These are phyloP conservation scores for Speleostelium caveatum DNA, from an alignment of 78 protist genomes.

Conservation along the genomic window DNA sequence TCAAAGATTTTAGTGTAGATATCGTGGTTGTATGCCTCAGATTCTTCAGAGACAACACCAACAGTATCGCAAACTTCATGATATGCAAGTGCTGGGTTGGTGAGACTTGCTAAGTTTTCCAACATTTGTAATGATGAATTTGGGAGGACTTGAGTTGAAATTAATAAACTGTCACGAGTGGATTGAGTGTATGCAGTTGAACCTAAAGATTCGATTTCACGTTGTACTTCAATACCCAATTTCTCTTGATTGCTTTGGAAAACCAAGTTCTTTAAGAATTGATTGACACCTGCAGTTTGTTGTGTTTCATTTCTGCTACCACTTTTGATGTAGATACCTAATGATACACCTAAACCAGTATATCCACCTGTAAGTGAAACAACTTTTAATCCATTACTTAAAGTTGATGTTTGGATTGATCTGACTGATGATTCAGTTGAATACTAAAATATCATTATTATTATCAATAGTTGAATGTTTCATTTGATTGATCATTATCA, in stretches of 20 bases:
- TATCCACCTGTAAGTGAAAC: constrained; percentile 71
- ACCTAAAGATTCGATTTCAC: constrained; percentile 53
- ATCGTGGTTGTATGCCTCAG: constrained; percentile 52
- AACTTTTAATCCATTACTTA: constrained; percentile 70
- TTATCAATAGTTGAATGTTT: too few relatives aligned
- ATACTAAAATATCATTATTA: background rate
- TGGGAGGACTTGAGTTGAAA: constrained; percentile 53
- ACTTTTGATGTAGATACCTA: constrained; percentile 60
- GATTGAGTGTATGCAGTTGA: constrained; percentile 58
- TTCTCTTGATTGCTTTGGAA: constrained; percentile 42
- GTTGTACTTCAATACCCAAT: constrained; percentile 50
- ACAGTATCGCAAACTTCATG: constrained; percentile 70
- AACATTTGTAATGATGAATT: constrained; percentile 42
- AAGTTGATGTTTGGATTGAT: constrained; percentile 46
- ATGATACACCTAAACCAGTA: constrained; percentile 66
- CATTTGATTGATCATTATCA: too few relatives aligned
- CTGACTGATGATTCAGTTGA: background rate
- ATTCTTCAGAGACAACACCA: constrained; percentile 3
- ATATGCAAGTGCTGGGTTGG: constrained; percentile 68
- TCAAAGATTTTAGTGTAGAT: constrained; percentile 25
- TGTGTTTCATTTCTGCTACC: constrained; percentile 75
- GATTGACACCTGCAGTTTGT: constrained; percentile 59
- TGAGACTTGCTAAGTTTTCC: constrained; percentile 12
- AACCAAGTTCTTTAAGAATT: constrained; percentile 48
- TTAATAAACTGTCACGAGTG: constrained; percentile 41